Evolutionary conservation across 495 filamentous ascomycete genomes (phyloP).

Genomic region (Hypomontagnella submonticulosa): DNA sequence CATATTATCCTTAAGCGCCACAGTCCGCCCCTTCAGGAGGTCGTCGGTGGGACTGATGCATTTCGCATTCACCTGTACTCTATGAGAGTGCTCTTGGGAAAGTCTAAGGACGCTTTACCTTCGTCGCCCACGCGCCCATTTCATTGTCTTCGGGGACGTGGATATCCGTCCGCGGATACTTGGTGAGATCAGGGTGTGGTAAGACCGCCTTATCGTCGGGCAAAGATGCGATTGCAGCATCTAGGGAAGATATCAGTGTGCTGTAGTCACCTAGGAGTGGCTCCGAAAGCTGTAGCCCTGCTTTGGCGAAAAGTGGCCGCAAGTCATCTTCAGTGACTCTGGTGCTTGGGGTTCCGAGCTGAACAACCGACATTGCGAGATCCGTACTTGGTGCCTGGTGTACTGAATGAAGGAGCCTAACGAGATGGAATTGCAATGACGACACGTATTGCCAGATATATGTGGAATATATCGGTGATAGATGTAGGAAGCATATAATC

Average conservation of each 20-base stretch:
- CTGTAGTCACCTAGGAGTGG: constrained; percentile 33
- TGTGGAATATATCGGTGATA: neutral
- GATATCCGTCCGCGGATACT: constrained; percentile 44
- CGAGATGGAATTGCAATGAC: neutral
- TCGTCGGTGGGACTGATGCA: constrained; percentile 42
- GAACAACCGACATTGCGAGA: constrained; percentile 26
- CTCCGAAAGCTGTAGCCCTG: constrained; percentile 37
- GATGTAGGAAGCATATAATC: no score
- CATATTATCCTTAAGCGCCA: constrained; percentile 56
- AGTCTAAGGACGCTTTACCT: constrained; percentile 13
- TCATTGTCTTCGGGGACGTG: constrained; percentile 46
- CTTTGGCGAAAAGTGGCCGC: constrained; percentile 28
- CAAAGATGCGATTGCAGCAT: constrained; percentile 34
- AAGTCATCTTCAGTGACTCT: constrained; percentile 33
- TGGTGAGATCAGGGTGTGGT: constrained; percentile 41
- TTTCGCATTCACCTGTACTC: constrained; percentile 43
- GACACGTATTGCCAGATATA: neutral
- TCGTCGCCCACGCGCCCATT: constrained; percentile 46
- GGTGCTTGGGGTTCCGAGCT: neutral
- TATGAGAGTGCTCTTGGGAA: neutral
- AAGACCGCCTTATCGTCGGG: constrained; percentile 37
- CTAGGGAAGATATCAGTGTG: constrained; percentile 35
- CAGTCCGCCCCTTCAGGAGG: constrained; percentile 47
- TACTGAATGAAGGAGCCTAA: neutral
- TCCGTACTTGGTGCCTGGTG: neutral